Evolutionary conservation across 1,284 basidiomycete genomes (phyloP).

Genomic region (Xerocomus nothofagi): DNA sequence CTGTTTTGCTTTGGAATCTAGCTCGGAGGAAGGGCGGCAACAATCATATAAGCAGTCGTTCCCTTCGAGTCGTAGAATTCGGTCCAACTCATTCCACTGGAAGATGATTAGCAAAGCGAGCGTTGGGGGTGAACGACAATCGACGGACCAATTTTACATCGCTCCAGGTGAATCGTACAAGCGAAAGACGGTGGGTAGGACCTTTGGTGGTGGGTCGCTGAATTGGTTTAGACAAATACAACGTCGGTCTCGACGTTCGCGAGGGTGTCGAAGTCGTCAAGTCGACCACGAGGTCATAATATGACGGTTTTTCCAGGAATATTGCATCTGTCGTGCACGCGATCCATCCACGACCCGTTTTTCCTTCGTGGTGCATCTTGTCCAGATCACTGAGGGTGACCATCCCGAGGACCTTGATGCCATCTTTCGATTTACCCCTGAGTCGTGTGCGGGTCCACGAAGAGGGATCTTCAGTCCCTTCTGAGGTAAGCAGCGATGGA

Average conservation of each 20-base stretch:
- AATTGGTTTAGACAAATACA: conserved; percentile 56
- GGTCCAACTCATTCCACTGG: conserved; percentile 74
- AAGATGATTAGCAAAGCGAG: background rate
- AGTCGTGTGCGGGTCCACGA: conserved; percentile 32
- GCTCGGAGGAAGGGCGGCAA: conserved; percentile 37
- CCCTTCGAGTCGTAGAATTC: conserved; percentile 57
- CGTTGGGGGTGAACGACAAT: background rate
- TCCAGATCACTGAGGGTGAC: conserved; percentile 72
- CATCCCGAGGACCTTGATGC: conserved; percentile 70
- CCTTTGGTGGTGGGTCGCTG: conserved; percentile 38
- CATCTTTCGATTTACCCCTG: conserved; percentile 49
- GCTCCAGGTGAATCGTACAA: conserved; percentile 75
- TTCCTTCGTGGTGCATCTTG: conserved; percentile 53
- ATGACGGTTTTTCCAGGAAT: conserved; percentile 72
- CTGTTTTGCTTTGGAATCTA: conserved; percentile 38
- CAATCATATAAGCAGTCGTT: conserved; percentile 34
- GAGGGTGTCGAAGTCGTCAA: conserved; percentile 63
- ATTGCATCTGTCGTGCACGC: conserved; percentile 83
- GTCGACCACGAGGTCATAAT: conserved; percentile 77
- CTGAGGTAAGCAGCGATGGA: conserved; percentile 18
- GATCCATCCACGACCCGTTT: conserved; percentile 69
- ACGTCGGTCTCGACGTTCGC: conserved; percentile 60
- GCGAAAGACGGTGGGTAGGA: conserved; percentile 55
- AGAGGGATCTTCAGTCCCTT: conserved; percentile 24
- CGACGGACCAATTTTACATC: conserved; percentile 66